Percentiles rank a stretch among this genome's conserved stretches.
Evolutionary conservation across 768 basidiomycete genomes (phyloP).

Genomic region (Galerina sulciceps): DNA sequence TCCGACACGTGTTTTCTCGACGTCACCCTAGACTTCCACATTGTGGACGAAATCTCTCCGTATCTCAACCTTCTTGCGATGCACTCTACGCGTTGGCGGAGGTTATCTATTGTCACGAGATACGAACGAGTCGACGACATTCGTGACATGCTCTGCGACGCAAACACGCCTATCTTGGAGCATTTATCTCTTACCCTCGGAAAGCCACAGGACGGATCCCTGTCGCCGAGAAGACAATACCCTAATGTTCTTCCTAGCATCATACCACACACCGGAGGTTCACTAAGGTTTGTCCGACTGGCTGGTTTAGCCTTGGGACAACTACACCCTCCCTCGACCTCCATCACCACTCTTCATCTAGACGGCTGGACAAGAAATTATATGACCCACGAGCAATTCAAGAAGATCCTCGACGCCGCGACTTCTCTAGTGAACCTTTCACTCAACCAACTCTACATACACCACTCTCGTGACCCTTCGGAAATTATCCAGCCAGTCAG

Average conservation of each 20-base stretch:
- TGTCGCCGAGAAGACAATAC: conserved; percentile 34
- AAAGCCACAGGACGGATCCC: conserved; percentile 22
- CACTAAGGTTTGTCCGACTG: conserved; percentile 44
- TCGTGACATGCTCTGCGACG: conserved; percentile 26
- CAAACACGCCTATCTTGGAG: conserved; percentile 37
- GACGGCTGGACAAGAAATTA: conserved; percentile 41
- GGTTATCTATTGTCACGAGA: conserved; percentile 35
- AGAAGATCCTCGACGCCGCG: conserved; percentile 34
- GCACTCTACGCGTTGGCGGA: conserved; percentile 44
- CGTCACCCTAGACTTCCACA: conserved; percentile 34
- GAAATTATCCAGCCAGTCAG: conserved; percentile 30
- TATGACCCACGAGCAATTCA: conserved; percentile 40
- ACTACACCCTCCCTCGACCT: conserved; percentile 39
- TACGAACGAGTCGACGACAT: conserved; percentile 28
- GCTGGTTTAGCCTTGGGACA: conserved; percentile 44
- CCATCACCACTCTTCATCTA: conserved; percentile 45
- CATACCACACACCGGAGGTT: conserved; percentile 33
- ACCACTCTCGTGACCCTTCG: conserved; percentile 36
- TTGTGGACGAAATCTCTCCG: conserved; percentile 26
- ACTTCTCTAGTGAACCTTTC: conserved; percentile 46
- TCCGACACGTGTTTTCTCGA: conserved; percentile 41
- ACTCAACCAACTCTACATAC: conserved; percentile 40
- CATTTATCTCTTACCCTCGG: conserved; percentile 43
- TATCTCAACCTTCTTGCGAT: conserved; percentile 33
- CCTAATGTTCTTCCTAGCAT: conserved; percentile 32